Conservation (phyloP, 176 grass and related monocot species). For the Aegilops sharonensis region DNA sequence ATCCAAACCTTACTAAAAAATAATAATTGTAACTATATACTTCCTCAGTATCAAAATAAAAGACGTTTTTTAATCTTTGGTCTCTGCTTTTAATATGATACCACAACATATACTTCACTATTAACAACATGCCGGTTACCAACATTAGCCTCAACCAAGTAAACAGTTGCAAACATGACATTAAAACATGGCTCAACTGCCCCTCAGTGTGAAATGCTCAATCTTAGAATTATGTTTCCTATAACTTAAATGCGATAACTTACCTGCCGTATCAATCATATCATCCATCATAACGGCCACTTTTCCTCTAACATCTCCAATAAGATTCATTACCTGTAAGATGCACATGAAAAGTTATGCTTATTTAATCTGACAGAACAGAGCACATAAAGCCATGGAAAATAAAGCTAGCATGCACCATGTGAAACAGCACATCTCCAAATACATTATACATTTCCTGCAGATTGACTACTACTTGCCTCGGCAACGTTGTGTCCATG, state of each 20-base stretch:
- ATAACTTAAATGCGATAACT: conserved; percentile 17
- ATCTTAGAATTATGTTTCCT: conserved; percentile 3
- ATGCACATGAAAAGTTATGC: conserved; percentile 14
- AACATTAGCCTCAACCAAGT: not conserved
- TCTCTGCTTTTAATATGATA: not conserved
- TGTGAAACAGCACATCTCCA: conserved; percentile 16
- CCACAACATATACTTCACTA: conserved; percentile 4
- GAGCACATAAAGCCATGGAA: not conserved
- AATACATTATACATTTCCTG: conserved; percentile 7
- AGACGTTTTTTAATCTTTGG: too few relatives aligned
- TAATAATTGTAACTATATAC: not conserved
- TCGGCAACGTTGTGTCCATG: conserved; percentile 93
- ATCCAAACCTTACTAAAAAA: not conserved
- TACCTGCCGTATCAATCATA: conserved; percentile 99
- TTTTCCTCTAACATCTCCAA: conserved; percentile 98
- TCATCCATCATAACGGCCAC: conserved; percentile 99
- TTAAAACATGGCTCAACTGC: conserved; percentile 1
- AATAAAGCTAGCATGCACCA: conserved; percentile 4
- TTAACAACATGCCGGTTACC: not conserved
- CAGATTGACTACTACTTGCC: conserved; percentile 45
- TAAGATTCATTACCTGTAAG: conserved; percentile 97
- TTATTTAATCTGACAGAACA: conserved; percentile 9
- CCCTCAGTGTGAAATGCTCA: not conserved
- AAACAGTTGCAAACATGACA: not conserved
- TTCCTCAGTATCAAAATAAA: too few relatives aligned